Conservation (phyloP, 1,139 yeast genomes). For the Sugiyamaella japonica region DNA sequence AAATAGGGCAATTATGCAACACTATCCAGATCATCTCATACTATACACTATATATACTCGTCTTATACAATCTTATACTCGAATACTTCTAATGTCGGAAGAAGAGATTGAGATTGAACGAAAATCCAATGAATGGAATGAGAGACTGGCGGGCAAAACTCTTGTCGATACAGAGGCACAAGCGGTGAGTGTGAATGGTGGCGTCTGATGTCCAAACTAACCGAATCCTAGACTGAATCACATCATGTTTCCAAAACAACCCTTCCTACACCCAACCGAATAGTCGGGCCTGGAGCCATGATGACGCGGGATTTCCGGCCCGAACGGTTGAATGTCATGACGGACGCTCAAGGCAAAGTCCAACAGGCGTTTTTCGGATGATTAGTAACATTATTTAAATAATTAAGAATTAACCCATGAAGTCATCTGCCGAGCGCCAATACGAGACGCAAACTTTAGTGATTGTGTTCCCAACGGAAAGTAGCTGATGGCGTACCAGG, state of each 20-base stretch:
- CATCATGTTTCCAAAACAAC: constrained; percentile 17
- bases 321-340: constrained; percentile 33
- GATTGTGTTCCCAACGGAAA: constrained; percentile 96
- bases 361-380: constrained; percentile 29
- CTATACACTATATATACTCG: too few species aligned
- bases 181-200: constrained; percentile 1
- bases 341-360: constrained; percentile 30
- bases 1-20: not conserved
- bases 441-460: constrained; percentile 74
- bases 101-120: constrained; percentile 17
- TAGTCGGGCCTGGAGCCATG: constrained; percentile 29
- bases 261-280: constrained; percentile 31
- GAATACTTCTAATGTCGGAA: not conserved
- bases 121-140: constrained; percentile 27
- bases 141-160: constrained; percentile 31
- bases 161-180: constrained; percentile 22
- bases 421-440: constrained; percentile 69
- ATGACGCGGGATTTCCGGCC: constrained; percentile 31
- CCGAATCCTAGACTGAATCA: constrained; percentile 12
- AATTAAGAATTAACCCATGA: constrained; percentile 42
- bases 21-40: not conserved
- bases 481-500: constrained; percentile 86
- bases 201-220: not conserved
- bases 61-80: too few species aligned
- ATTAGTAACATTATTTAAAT: not conserved